These are phyloP conservation scores for Blastobotrys buckinghamii DNA, from an alignment of 1,139 yeast species.

Conservation along the genomic window DNA sequence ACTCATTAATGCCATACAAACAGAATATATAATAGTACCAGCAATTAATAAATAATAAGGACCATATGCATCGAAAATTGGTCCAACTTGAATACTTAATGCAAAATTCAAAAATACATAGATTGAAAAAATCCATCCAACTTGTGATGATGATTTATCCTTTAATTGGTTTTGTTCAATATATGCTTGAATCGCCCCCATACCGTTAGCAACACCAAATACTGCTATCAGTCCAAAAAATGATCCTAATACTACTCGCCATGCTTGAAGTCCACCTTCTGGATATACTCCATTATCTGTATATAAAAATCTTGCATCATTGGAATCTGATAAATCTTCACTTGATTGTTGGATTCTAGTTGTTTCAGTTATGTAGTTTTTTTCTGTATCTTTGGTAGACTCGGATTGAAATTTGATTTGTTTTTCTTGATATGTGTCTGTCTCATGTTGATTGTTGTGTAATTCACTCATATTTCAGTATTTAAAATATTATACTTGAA, in stretches of 20 bases:
- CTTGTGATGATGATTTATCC: conserved; percentile 42
- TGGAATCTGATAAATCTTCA: not conserved
- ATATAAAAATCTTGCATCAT: not conserved
- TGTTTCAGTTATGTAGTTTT: not conserved
- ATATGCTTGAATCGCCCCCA: conserved; percentile 68
- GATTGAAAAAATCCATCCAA: conserved; percentile 65
- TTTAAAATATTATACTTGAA: too few species aligned
- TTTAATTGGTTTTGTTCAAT: conserved; percentile 50
- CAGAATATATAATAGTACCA: conserved; percentile 43
- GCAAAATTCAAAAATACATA: conserved; percentile 51
- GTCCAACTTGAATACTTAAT: conserved; percentile 54
- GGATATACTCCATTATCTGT: conserved; percentile 5
- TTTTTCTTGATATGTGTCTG: too few species aligned
- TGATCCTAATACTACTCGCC: conserved; percentile 54
- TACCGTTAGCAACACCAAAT: conserved; percentile 61
- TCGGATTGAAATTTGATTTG: too few species aligned
- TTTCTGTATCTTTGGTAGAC: not conserved
- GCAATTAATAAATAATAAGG: conserved; percentile 43
- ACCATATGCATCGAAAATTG: conserved; percentile 57
- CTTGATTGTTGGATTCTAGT: not conserved
- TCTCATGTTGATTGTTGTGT: too few species aligned
- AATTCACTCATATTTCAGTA: too few species aligned
- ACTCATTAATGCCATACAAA: conserved; percentile 53
- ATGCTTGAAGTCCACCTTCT: conserved; percentile 46
- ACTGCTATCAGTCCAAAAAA: conserved; percentile 56